Base-by-base conservation (phyloP, 2,329 filamentous ascomycete species). In the Alternaria incomplexa region DNA sequence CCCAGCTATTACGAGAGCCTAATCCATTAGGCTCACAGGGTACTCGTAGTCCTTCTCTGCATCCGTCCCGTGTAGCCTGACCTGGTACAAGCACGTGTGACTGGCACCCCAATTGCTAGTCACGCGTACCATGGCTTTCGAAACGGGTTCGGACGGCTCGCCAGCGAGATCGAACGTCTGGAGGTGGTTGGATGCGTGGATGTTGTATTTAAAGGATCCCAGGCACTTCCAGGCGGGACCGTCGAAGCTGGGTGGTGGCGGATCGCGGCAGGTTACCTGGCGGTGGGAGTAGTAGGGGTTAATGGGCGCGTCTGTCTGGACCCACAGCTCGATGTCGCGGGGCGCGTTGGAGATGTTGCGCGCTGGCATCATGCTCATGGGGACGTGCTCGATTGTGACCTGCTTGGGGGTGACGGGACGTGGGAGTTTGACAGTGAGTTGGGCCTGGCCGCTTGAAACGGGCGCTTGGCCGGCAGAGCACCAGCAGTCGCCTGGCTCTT, bases 401-500 rank as follows among this genome's bases (percentile, higher is more conserved):
- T 78, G 72, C 6, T 71, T 73, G 2, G 83, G 82, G 53, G 69
- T 75, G 59, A 85, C 76, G 2, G 69, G 67, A 7, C 74, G 70
- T 5, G 73, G 64, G 15, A 83, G 73, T 13, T 72, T 61, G 17
- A 96, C 87, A 9, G 86, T 87, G 15, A 98, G 82, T 56, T 88
- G 87, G 2, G 89, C 88, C 40, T 88, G 87, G 52, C 85, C 84
- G 8, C 84, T 83, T 15, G 84, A 81, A 1, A 22, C 51, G 81
- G 80, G 4, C 63, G 65, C 23, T 66, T 69, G 83, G 85, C 48
- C 54, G 10, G 82, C 79, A 5, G 90, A 89, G 78, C 95, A 98
- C 91, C 93, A 98, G 79, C 93, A 96, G 65, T 98, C 92, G 20
- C 91, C 92, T 32, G 90, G 86, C 52, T 97, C 92, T 10, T 89